Evolutionary conservation across 306 rosid genomes (phyloP).

Genomic region (Lotus japonicus): DNA sequence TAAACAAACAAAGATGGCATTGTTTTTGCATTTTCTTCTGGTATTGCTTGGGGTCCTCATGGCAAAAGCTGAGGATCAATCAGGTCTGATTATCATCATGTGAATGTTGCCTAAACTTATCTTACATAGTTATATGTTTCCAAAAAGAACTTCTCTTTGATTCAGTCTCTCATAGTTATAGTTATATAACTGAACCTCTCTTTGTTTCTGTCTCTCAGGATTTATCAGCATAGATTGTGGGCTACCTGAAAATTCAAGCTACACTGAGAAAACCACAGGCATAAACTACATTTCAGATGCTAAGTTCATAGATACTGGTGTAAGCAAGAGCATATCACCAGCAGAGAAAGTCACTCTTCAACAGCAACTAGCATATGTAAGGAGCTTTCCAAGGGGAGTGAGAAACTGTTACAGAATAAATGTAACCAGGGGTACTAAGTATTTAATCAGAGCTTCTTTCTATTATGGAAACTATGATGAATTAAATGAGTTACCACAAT

Average conservation of each 20-base stretch:
- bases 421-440: slow-evolving; percentile 21
- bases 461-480: slow-evolving; percentile 45
- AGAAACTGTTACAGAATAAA: slow-evolving; percentile 52
- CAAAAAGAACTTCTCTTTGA: background rate
- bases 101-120: background rate
- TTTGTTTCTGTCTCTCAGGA: slow-evolving; percentile 16
- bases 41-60: background rate
- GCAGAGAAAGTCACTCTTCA: background rate
- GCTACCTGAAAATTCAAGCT: slow-evolving; percentile 19
- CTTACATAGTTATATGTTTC: background rate
- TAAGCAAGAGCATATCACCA: background rate
- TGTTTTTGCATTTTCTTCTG: background rate
- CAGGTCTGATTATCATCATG: background rate
- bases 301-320: slow-evolving; percentile 33
- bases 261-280: slow-evolving; percentile 14
- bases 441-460: slow-evolving; percentile 34
- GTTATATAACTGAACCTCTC: background rate
- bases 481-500: slow-evolving; percentile 21
- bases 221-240: slow-evolving; percentile 61
- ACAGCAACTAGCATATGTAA: slow-evolving; percentile 22
- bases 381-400: slow-evolving; percentile 50
- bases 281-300: slow-evolving; percentile 46
- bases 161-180: slow-evolving; percentile 4
- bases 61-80: background rate
- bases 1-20: background rate